phyloP scores from a whole-genome alignment of 768 basidiomycete genomes.

The Mycena crocata region DNA sequence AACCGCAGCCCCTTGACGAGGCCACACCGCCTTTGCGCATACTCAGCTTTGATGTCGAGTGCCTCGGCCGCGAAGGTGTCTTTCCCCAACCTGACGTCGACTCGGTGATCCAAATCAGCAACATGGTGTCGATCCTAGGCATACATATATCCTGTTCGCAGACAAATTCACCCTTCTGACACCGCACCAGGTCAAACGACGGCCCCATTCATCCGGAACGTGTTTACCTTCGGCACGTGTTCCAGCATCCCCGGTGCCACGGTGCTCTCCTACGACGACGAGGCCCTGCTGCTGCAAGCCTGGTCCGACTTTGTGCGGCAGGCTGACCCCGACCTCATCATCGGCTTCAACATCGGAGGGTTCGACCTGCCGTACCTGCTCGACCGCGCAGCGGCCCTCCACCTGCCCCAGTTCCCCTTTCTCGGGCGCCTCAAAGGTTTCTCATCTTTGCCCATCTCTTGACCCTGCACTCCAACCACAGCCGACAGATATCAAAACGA shows the following conservation, averaged over 20 bases:
- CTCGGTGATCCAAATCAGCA: constrained; percentile 34
- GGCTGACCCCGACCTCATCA: constrained; percentile 35
- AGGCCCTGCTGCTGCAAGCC: constrained; percentile 18
- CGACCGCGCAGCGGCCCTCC: constrained; percentile 23
- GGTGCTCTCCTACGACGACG: constrained; percentile 15
- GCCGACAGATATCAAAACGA: background rate
- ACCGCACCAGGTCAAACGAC: constrained; percentile 4
- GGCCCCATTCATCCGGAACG: constrained; percentile 23
- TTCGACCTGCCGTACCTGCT: constrained; percentile 35
- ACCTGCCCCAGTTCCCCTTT: background rate
- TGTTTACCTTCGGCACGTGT: constrained; percentile 32
- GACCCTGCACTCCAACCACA: background rate
- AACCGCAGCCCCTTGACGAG: background rate
- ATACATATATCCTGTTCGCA: background rate
- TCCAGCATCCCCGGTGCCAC: constrained; percentile 22
- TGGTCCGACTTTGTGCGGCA: constrained; percentile 30
- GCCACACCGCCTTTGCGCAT: constrained; percentile 5
- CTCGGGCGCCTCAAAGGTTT: constrained; percentile 21
- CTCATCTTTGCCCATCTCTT: background rate
- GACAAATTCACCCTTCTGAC: background rate
- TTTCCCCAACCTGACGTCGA: constrained; percentile 21
- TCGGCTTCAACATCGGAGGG: constrained; percentile 30
- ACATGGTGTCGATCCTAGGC: constrained; percentile 31
- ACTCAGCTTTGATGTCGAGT: constrained; percentile 27
- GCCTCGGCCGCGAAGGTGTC: background rate